Evolutionary conservation across 805 yeast genomes (phyloP).

Genomic region (Nakazawaea holstii): DNA sequence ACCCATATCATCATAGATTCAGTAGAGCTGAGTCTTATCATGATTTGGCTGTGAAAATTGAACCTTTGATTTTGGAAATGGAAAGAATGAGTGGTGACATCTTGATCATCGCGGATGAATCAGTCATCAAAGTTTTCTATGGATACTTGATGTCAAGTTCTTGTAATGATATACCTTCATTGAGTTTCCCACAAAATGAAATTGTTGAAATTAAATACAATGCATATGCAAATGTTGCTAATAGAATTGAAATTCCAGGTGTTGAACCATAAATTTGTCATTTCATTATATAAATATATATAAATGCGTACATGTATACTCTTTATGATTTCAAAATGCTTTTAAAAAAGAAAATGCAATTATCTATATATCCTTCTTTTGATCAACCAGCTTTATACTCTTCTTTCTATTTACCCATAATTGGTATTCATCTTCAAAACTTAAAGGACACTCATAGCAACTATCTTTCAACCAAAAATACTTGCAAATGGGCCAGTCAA

Average conservation of each 20-base stretch:
- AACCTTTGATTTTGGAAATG: slow-evolving; percentile 88
- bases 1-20: slow-evolving; percentile 90
- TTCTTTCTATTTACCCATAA: slow-evolving; percentile 23
- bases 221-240: slow-evolving; percentile 74
- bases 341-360: no score
- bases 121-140: slow-evolving; percentile 81
- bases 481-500: slow-evolving; percentile 51
- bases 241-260: slow-evolving; percentile 37
- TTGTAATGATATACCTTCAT: slow-evolving; percentile 76
- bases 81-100: slow-evolving; percentile 88
- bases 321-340: not conserved
- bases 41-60: slow-evolving; percentile 91
- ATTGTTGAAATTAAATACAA: slow-evolving; percentile 83
- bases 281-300: not conserved
- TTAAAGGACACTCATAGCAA: slow-evolving; percentile 40
- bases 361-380: not conserved
- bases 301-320: no score
- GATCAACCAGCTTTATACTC: not conserved
- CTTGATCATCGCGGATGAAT: slow-evolving; percentile 88
- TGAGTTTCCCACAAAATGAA: slow-evolving; percentile 75
- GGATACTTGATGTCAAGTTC: slow-evolving; percentile 94
- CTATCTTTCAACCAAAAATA: slow-evolving; percentile 57
- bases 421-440: slow-evolving; percentile 41
- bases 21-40: slow-evolving; percentile 94
- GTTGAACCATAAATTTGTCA: slow-evolving; percentile 12